These are phyloP conservation scores for Scytalidium lignicola DNA, from an alignment of 2,329 filamentous ascomycete genomes.

Conservation along the genomic window DNA sequence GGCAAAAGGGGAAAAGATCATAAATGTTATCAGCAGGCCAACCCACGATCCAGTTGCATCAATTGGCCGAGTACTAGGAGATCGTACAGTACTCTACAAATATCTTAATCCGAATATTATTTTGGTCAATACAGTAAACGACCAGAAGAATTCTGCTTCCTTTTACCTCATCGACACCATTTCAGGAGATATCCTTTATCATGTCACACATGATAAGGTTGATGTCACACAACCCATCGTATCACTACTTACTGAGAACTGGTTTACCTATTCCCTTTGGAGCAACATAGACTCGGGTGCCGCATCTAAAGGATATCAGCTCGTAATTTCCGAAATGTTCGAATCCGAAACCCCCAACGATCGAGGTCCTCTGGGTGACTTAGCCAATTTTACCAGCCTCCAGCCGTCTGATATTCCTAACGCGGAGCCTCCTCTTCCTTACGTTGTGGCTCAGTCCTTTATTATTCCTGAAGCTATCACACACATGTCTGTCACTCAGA, in stretches of 20 bases:
- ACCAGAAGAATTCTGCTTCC: slow-evolving; percentile 53
- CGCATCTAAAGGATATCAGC: slow-evolving; percentile 74
- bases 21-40: slow-evolving; percentile 62
- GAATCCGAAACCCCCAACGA: slow-evolving; percentile 81
- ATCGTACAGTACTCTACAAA: slow-evolving; percentile 94
- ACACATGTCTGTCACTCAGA: slow-evolving; percentile 78
- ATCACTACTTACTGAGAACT: slow-evolving; percentile 85
- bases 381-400: slow-evolving; percentile 73
- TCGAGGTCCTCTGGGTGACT: slow-evolving; percentile 68
- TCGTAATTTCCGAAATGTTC: slow-evolving; percentile 83
- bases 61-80: slow-evolving; percentile 87
- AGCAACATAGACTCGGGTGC: slow-evolving; percentile 50
- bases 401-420: slow-evolving; percentile 54
- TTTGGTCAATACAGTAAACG: slow-evolving; percentile 65
- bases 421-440: slow-evolving; percentile 55
- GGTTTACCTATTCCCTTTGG: slow-evolving; percentile 83
- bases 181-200: slow-evolving; percentile 74
- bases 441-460: slow-evolving; percentile 75
- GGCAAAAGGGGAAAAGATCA: slow-evolving; percentile 60
- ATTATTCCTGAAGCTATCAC: slow-evolving; percentile 75
- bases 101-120: slow-evolving; percentile 87
- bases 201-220: slow-evolving; percentile 65
- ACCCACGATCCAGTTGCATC: slow-evolving; percentile 85
- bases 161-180: slow-evolving; percentile 82
- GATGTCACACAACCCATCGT: slow-evolving; percentile 70